Evolutionary conservation across 352 stramenopile genomes (phyloP).

Genomic region (Elongisporangium prolatum): DNA sequence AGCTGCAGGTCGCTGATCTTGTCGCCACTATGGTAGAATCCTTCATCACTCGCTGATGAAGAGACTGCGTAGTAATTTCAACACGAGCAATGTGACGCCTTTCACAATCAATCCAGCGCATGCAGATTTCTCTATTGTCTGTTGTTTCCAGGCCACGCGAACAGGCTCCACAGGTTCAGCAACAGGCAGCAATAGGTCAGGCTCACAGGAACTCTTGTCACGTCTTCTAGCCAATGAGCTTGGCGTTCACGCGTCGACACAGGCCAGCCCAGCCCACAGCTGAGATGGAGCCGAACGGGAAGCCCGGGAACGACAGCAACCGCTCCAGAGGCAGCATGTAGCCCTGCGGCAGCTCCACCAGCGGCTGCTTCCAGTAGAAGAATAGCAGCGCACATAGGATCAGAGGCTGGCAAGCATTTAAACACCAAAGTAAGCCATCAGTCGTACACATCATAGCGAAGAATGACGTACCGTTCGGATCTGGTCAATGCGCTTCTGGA

Average conservation of each 20-base stretch:
- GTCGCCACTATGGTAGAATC: not conserved
- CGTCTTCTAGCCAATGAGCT: constrained; percentile 46
- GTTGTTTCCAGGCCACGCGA: not conserved
- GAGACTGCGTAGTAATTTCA: constrained; percentile 4
- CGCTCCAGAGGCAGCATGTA: constrained; percentile 78
- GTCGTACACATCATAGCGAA: not conserved
- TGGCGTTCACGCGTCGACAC: constrained; percentile 67
- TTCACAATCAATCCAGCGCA: constrained; percentile 15
- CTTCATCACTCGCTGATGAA: not conserved
- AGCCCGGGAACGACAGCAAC: constrained; percentile 69
- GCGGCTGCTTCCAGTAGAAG: constrained; percentile 77
- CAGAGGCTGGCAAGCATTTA: constrained; percentile 29
- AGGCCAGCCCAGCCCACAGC: constrained; percentile 71
- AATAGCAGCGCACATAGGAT: constrained; percentile 46
- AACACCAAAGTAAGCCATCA: not conserved
- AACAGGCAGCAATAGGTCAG: not conserved
- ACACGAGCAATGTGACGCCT: constrained; percentile 24
- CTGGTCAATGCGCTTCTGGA: constrained; percentile 74
- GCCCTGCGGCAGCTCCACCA: constrained; percentile 65
- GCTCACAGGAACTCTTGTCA: not conserved
- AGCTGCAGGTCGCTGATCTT: not conserved
- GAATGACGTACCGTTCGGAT: constrained; percentile 51
- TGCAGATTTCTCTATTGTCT: not conserved
- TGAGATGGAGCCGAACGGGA: constrained; percentile 69
- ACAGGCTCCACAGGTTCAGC: not conserved